A percentile compares a stretch with the other conserved stretches of the same genome.
These are phyloP conservation scores for Hypoxylon sp. DNA, from an alignment of 2,329 filamentous ascomycete species.

Conservation along the genomic window DNA sequence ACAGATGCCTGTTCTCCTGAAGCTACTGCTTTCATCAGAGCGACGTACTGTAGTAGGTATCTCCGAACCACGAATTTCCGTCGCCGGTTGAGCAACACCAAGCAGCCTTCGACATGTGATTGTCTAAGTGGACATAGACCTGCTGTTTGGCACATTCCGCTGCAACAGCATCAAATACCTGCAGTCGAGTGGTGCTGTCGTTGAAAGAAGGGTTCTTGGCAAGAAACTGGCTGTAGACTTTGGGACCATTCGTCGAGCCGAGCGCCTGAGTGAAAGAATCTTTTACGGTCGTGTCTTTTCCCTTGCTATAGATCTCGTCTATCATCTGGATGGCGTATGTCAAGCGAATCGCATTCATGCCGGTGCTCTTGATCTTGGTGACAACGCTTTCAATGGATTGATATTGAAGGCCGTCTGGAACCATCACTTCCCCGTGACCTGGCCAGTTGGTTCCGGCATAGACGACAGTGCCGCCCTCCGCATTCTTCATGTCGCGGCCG, in stretches of 20 bases:
- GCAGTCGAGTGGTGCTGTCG: constrained; percentile 59
- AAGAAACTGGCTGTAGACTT: constrained; percentile 63
- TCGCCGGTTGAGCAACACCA: constrained; percentile 69
- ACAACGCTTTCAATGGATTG: constrained; percentile 67
- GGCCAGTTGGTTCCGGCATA: constrained; percentile 72
- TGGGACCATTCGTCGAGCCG: constrained; percentile 65
- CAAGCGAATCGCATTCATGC: constrained; percentile 72
- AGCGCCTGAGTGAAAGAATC: constrained; percentile 59
- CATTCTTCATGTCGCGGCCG: constrained; percentile 58
- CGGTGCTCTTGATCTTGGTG: constrained; percentile 66
- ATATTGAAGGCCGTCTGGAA: constrained; percentile 73
- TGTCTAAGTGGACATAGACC: constrained; percentile 70
- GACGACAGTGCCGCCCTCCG: constrained; percentile 57
- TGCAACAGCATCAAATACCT: constrained; percentile 71
- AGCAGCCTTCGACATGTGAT: constrained; percentile 68
- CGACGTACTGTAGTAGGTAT: constrained; percentile 62
- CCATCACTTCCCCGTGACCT: constrained; percentile 70
- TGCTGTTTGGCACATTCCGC: constrained; percentile 66
- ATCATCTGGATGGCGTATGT: constrained; percentile 74
- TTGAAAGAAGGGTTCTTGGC: constrained; percentile 68
- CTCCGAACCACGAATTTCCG: constrained; percentile 72
- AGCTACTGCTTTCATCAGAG: background rate
- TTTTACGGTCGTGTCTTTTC: constrained; percentile 59
- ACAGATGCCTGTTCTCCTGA: background rate
- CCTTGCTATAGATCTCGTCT: constrained; percentile 66